Evolutionary conservation across 352 stramenopile genomes (phyloP), one percentile per base, ranked within the genome.

Genomic region (Phytophthora syringae): DNA sequence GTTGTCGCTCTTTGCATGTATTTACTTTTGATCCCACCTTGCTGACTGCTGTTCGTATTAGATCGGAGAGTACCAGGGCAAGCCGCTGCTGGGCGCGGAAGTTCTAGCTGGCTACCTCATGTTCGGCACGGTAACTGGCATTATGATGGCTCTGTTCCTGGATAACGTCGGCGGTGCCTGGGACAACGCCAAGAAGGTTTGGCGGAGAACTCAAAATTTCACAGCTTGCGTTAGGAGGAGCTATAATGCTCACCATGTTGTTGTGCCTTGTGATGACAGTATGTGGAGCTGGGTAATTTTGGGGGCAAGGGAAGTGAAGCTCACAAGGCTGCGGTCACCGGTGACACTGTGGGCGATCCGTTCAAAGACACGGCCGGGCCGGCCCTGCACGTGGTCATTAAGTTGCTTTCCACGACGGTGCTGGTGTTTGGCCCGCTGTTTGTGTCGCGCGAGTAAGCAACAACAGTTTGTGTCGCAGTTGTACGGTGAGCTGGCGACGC

Each of bases 101-200:
- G 93, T 92, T 25, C 67, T 98, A 44, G 93, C 90, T 28, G 89
- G 88, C 11, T 98, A 98, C 66, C 83, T 98, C 55, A 98, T 98
- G 92, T 98, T 98, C 64, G 93, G 87, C 39, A 98, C 93, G 28
- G 90, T 97, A 30, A 95, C 88, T 39, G 96, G 96, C 39, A 98
- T 99, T 76, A 98, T 99, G 93, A 97, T 99, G 84, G 96, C 96
- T 40, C 80, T 99, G n/a, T 99, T 99, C 81, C 90, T 99, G 52
- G 92, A 98, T 55, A 99, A 99, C 67, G 95, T 97, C 15, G 97
- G 97, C 37, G 97, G 97, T 40, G 97, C 97, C 3, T 99, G 97
- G 97, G 97, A 99, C 64, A 99, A 99, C 75, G 91, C 97, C 15
- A 99, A 99, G 74, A 99, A 99, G 40, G 40, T 47, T 25, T 25